phyloP scores from a whole-genome alignment of 2,329 filamentous ascomycete species.

The Sclerotinia glacialis region DNA sequence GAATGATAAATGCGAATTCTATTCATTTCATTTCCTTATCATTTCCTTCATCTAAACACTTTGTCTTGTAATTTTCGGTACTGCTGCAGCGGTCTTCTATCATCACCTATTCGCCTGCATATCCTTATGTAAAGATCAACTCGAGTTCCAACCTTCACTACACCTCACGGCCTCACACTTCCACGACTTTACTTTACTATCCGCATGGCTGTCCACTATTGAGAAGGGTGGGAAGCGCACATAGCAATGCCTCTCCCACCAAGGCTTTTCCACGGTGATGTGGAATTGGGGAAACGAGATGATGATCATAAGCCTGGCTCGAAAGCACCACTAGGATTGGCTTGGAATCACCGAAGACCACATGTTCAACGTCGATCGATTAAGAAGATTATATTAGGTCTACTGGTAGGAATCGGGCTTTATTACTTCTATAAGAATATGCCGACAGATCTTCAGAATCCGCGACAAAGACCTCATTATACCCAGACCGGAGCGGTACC shows the following conservation, averaged over 20 bases:
- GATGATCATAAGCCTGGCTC: conserved; percentile 53
- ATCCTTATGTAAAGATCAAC: background rate
- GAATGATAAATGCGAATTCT: background rate
- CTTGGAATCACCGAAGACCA: conserved; percentile 41
- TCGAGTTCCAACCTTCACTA: background rate
- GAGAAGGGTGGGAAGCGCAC: conserved; percentile 31
- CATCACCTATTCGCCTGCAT: too few relatives aligned
- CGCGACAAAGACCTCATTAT: conserved; percentile 41
- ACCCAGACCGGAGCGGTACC: conserved; percentile 30
- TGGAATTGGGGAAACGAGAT: conserved; percentile 64
- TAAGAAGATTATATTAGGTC: conserved; percentile 50
- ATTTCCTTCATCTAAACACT: background rate
- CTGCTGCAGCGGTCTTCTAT: background rate
- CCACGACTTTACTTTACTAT: background rate
- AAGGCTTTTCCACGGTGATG: conserved; percentile 51
- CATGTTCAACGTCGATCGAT: conserved; percentile 48
- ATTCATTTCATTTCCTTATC: background rate
- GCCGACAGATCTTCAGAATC: conserved; percentile 47
- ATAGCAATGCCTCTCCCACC: conserved; percentile 42
- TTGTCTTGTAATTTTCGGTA: background rate
- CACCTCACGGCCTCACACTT: background rate
- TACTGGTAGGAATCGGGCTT: conserved; percentile 50
- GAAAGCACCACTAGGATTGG: conserved; percentile 34
- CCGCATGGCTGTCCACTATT: conserved; percentile 30
- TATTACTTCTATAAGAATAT: conserved; percentile 66